Conservation (phyloP, 495 filamentous ascomycete genomes). For the Daldinia bambusicola region DNA sequence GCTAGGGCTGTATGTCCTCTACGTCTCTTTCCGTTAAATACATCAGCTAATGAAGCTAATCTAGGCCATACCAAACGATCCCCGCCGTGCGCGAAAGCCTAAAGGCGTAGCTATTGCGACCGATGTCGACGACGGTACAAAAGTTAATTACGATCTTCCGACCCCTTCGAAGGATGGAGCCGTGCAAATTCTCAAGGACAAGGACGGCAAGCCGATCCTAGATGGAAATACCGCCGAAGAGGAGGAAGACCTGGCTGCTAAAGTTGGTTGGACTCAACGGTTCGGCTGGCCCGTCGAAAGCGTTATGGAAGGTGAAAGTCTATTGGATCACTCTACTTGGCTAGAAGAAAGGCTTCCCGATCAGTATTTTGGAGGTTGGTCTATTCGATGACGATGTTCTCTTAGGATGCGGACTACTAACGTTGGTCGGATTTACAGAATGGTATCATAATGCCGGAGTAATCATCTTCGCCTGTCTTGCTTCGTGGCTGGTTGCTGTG, state of each 20-base stretch:
- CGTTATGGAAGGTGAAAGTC: slow-evolving; percentile 65
- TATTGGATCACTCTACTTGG: slow-evolving; percentile 88
- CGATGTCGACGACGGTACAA: slow-evolving; percentile 76
- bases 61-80: slow-evolving; percentile 63
- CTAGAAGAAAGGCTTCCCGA: slow-evolving; percentile 88
- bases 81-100: slow-evolving; percentile 71
- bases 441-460: slow-evolving; percentile 97
- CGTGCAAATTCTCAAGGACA: slow-evolving; percentile 53
- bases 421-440: slow-evolving; percentile 63
- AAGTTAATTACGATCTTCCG: slow-evolving; percentile 81
- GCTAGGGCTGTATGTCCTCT: slow-evolving; percentile 73
- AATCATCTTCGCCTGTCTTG: slow-evolving; percentile 90
- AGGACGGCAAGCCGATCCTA: slow-evolving; percentile 57
- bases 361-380: slow-evolving; percentile 87
- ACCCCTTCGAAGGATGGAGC: slow-evolving; percentile 76
- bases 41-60: slow-evolving; percentile 10
- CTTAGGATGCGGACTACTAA: slow-evolving; percentile 21
- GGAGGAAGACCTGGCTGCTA: slow-evolving; percentile 68
- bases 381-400: slow-evolving; percentile 19
- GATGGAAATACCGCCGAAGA: slow-evolving; percentile 64
- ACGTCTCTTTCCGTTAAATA: slow-evolving; percentile 3
- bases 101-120: slow-evolving; percentile 75
- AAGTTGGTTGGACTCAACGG: slow-evolving; percentile 87
- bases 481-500: slow-evolving; percentile 88
- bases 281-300: slow-evolving; percentile 71